phyloP scores from a whole-genome alignment of 179 eudicot genomes.

The Beta lomatogona region DNA sequence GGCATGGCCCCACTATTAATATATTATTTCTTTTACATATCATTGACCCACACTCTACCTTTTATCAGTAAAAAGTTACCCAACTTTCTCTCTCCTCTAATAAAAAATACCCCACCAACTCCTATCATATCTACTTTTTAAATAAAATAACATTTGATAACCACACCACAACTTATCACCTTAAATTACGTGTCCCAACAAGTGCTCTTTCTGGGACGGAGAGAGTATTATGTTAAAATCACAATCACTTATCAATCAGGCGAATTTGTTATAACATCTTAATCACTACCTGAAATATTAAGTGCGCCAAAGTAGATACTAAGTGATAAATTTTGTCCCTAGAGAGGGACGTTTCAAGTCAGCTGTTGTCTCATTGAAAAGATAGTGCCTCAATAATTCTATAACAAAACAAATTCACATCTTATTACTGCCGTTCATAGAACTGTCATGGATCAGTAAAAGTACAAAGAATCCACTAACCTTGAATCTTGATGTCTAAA shows the following conservation, averaged over 20 bases:
- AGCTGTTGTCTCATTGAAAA: conserved; percentile 1
- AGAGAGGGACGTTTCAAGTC: conserved; percentile 1
- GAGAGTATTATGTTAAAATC: too few relatives aligned
- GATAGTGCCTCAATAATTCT: conserved; percentile 4
- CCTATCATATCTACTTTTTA: too few relatives aligned
- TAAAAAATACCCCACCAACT: too few relatives aligned
- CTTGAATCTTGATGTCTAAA: background rate
- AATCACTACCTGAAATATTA: background rate
- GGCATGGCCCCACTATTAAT: too few relatives aligned
- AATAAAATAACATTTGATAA: too few relatives aligned
- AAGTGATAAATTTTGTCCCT: conserved; percentile 4
- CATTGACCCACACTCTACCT: too few relatives aligned
- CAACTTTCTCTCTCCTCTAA: too few relatives aligned
- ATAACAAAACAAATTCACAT: conserved; percentile 7
- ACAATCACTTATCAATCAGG: background rate
- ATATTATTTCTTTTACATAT: too few relatives aligned
- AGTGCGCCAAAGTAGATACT: background rate
- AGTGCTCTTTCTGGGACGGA: too few relatives aligned
- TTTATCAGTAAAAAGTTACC: too few relatives aligned
- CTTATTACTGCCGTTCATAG: conserved; percentile 22
- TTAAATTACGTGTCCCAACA: too few relatives aligned
- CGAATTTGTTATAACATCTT: background rate
- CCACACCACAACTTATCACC: too few relatives aligned
- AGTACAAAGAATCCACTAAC: background rate
- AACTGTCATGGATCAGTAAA: background rate